Percentiles rank a stretch among this genome's conserved stretches.
Conservation (phyloP, 139 green algal species). For the Monoraphidium neglectum region DNA sequence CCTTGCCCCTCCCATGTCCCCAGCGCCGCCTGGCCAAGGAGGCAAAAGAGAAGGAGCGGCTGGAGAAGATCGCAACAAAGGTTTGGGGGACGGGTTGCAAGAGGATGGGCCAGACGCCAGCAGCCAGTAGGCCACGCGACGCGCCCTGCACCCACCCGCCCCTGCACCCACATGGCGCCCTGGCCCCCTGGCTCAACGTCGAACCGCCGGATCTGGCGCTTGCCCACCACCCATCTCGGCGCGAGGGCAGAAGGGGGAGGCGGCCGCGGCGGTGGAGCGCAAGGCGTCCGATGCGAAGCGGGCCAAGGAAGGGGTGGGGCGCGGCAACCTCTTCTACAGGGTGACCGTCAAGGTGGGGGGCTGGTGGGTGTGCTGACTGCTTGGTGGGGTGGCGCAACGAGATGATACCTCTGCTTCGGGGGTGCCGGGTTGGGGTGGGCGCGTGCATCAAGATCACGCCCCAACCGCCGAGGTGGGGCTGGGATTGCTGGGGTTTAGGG, state of each 20-base stretch:
- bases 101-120: no score
- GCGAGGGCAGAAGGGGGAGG: constrained; percentile 63
- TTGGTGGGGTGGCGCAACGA: no score
- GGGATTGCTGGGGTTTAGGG: background rate
- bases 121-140: no score
- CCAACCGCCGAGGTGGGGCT: no score
- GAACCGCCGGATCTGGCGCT: no score
- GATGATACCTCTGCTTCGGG: no score
- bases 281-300: constrained; percentile 31
- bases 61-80: constrained; percentile 77
- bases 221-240: no score
- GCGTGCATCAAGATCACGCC: no score
- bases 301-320: constrained; percentile 20
- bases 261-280: constrained; percentile 45
- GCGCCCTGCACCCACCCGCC: no score
- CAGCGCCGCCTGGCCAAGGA: constrained; percentile 87
- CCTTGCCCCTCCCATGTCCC: background rate
- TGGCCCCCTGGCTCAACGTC: no score
- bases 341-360: constrained; percentile 73
- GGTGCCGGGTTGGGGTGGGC: no score
- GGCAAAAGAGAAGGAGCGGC: constrained; percentile 73
- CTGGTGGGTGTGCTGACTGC: background rate
- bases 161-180: no score
- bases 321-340: constrained; percentile 75
- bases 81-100: constrained; percentile 15